Conservation (phyloP, 768 basidiomycete species). For the Xerocomellus chrysenteron region DNA sequence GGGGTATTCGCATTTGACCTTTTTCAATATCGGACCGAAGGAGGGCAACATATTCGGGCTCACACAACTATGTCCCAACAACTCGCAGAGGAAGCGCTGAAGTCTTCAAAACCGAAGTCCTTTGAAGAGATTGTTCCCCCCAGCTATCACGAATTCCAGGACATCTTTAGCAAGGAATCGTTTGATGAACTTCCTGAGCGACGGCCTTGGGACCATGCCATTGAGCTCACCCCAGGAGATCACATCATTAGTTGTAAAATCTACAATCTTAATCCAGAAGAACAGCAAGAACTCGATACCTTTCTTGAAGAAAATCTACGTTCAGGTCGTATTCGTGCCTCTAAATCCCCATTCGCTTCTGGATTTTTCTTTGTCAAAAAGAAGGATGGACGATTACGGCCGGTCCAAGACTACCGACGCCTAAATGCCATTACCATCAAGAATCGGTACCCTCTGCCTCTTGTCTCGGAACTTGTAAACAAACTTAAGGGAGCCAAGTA, state of each 20-base stretch:
- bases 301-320: conserved; percentile 27
- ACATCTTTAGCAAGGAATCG: too few species aligned
- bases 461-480: background rate
- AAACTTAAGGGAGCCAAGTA: background rate
- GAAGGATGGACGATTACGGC: background rate
- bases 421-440: background rate
- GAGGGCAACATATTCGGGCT: too few species aligned
- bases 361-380: background rate
- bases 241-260: background rate
- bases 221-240: too few species aligned
- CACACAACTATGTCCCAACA: too few species aligned
- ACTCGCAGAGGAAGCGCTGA: too few species aligned
- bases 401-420: background rate
- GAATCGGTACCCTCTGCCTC: background rate
- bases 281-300: background rate
- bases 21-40: too few species aligned
- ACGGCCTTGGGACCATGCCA: too few species aligned
- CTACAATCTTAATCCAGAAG: background rate
- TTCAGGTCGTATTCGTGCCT: background rate
- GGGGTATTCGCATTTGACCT: too few species aligned
- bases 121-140: too few species aligned
- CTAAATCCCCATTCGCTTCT: background rate
- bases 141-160: too few species aligned
- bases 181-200: too few species aligned
- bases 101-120: too few species aligned